These are phyloP conservation scores for Pyropia haitanensis DNA, from an alignment of 23 red algal species.

Conservation along the genomic window DNA sequence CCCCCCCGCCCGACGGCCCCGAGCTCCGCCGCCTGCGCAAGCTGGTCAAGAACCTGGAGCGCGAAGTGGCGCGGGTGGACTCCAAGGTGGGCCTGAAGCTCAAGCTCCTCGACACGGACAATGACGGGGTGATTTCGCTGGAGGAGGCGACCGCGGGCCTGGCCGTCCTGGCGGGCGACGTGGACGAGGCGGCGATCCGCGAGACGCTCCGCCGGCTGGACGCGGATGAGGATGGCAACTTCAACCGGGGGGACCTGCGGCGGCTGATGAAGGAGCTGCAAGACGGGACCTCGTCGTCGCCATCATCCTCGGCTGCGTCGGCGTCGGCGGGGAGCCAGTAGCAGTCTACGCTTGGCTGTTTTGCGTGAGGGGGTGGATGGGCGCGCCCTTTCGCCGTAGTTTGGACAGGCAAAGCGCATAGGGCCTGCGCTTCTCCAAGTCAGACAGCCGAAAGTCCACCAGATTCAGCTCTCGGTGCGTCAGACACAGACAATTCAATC, in stretches of 20 bases:
- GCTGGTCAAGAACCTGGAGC: slow-evolving; percentile 62
- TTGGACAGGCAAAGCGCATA: too few relatives aligned
- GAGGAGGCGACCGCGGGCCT: slow-evolving; percentile 59
- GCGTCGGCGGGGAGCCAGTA: too few relatives aligned
- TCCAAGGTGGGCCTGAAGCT: slow-evolving; percentile 82
- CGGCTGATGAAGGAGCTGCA: slow-evolving; percentile 55
- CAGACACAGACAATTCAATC: too few relatives aligned
- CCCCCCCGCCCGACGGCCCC: slow-evolving; percentile 12
- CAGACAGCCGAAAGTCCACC: too few relatives aligned
- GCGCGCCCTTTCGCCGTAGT: too few relatives aligned
- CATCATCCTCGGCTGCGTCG: too few relatives aligned
- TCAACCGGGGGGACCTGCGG: slow-evolving; percentile 61
- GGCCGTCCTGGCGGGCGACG: slow-evolving; percentile 32
- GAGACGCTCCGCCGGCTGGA: slow-evolving; percentile 70
- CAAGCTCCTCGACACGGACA: slow-evolving; percentile 92
- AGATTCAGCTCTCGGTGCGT: too few relatives aligned
- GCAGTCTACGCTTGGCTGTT: too few relatives aligned
- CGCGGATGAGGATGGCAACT: slow-evolving; percentile 74
- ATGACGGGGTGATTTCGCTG: slow-evolving; percentile 84
- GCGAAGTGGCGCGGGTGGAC: slow-evolving; percentile 75
- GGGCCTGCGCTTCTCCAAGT: too few relatives aligned
- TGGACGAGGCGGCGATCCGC: slow-evolving; percentile 55
- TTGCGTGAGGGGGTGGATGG: too few relatives aligned
- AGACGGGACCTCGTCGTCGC: too few relatives aligned
- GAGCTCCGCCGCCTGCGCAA: slow-evolving; percentile 58